These are phyloP conservation scores for Tremella yokohamensis DNA, from an alignment of 768 basidiomycete genomes.

Conservation along the genomic window DNA sequence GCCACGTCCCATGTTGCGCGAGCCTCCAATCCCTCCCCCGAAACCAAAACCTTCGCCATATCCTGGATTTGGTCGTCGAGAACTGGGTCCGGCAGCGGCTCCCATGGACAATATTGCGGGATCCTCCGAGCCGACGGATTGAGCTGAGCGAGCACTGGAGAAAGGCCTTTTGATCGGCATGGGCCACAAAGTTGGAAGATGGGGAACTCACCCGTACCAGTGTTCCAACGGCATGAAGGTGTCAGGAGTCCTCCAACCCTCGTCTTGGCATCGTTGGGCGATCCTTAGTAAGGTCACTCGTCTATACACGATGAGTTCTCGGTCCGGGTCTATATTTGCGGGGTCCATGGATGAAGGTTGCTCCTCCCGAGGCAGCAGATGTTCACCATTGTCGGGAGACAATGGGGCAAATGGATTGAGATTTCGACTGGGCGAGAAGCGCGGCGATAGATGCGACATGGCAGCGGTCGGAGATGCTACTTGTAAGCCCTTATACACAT, in stretches of 20 bases:
- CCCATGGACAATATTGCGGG: conserved; percentile 40
- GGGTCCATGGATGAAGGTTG: neutral
- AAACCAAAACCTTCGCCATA: conserved; percentile 44
- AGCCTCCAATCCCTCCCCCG: conserved; percentile 40
- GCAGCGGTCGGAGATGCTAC: neutral
- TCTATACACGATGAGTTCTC: conserved; percentile 9
- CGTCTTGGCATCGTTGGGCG: conserved; percentile 17
- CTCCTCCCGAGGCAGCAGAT: conserved; percentile 6
- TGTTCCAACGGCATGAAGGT: conserved; percentile 21
- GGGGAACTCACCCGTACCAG: conserved; percentile 38
- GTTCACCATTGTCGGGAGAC: conserved; percentile 22
- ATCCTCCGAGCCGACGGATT: conserved; percentile 20
- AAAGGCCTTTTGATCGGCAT: neutral
- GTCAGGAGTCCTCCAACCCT: conserved; percentile 12
- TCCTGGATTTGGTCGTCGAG: conserved; percentile 22
- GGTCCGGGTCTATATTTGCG: neutral
- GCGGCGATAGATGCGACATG: neutral
- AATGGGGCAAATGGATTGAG: conserved; percentile 28
- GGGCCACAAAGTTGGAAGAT: neutral
- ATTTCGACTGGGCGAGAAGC: conserved; percentile 11
- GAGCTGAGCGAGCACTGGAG: conserved; percentile 2
- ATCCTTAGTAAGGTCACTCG: conserved; percentile 20
- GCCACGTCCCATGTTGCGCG: conserved; percentile 25
- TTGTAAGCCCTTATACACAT: no score
- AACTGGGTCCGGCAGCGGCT: conserved; percentile 12